phyloP scores from a whole-genome alignment of 306 rosid species.

The Lathyrus oleraceus region DNA sequence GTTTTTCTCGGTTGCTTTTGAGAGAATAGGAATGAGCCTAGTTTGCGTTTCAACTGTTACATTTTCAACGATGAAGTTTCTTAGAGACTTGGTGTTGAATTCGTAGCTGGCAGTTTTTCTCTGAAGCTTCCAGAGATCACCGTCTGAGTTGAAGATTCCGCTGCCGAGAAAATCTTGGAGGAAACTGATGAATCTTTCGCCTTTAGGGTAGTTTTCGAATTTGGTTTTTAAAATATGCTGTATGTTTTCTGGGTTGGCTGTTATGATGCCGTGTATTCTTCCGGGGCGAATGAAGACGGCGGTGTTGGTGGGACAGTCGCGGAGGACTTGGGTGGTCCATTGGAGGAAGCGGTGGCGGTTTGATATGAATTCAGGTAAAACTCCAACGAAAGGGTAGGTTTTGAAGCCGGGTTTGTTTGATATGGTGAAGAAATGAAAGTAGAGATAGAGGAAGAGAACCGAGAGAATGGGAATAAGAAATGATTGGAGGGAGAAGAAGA shows the following conservation, averaged over 20 bases:
- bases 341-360: slow-evolving; percentile 16
- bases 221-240: neutral
- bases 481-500: neutral
- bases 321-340: neutral
- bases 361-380: neutral
- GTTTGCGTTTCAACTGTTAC: slow-evolving; percentile 1
- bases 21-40: neutral
- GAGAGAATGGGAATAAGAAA: neutral
- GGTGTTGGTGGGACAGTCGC: slow-evolving; percentile 5
- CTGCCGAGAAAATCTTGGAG: neutral
- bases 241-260: neutral
- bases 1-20: neutral
- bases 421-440: neutral
- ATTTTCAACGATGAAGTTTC: neutral
- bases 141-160: neutral
- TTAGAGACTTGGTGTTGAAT: neutral
- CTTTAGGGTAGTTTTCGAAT: slow-evolving; percentile 3
- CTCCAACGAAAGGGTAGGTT: neutral
- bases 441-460: neutral
- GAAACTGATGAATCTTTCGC: neutral
- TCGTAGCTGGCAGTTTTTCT: slow-evolving; percentile 14
- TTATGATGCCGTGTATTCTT: neutral
- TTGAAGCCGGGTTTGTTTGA: slow-evolving; percentile 3
- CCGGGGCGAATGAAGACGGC: neutral
- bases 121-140: slow-evolving; percentile 10